Conservation (phyloP, 768 basidiomycete species). For the Heimioporus sp. region DNA sequence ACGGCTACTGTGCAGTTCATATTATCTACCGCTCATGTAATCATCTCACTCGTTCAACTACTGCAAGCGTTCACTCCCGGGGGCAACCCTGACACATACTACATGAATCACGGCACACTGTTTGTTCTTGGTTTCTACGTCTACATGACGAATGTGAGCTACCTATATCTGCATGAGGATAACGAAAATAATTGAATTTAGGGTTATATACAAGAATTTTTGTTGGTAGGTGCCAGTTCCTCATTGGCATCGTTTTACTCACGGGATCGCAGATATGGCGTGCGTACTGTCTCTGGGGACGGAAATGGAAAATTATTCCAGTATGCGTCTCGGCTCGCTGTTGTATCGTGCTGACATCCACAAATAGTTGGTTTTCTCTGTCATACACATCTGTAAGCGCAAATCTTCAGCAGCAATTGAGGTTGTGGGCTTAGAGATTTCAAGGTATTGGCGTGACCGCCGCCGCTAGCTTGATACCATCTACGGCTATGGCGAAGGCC, state of each 20-base stretch:
- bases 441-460: conserved; percentile 14
- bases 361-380: conserved; percentile 13
- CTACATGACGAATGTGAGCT: conserved; percentile 19
- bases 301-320: conserved; percentile 6
- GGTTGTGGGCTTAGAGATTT: not conserved
- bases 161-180: not conserved
- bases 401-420: not conserved
- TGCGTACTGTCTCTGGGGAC: conserved; percentile 17
- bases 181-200: not conserved
- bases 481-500: conserved; percentile 1
- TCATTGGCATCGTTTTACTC: not conserved
- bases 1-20: conserved; percentile 16
- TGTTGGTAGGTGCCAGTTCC: conserved; percentile 6
- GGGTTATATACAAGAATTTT: conserved; percentile 17
- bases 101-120: conserved; percentile 1
- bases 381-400: conserved; percentile 16
- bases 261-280: conserved; percentile 22
- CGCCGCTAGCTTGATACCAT: conserved; percentile 15
- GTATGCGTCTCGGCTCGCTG: conserved; percentile 4
- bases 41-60: conserved; percentile 10
- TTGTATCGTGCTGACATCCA: not conserved
- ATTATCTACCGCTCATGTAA: conserved; percentile 12
- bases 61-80: conserved; percentile 14
- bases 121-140: conserved; percentile 16
- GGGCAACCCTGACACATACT: conserved; percentile 5